Evolutionary conservation across 352 stramenopile genomes (phyloP).

Genomic region (Phytophthora sp.): DNA sequence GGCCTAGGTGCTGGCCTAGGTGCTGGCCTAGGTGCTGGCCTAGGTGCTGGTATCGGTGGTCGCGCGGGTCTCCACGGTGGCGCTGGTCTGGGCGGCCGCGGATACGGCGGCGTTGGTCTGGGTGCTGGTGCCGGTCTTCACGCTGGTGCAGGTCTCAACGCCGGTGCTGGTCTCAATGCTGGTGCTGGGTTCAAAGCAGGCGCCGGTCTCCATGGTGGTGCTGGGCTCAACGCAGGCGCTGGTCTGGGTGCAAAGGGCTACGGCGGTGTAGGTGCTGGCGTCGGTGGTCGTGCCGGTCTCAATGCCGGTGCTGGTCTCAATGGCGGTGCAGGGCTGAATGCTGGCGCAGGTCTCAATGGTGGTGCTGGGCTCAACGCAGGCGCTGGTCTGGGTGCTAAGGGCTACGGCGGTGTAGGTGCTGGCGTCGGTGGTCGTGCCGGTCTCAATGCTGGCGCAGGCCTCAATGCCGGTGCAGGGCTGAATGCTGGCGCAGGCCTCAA

Average conservation of each 20-base stretch:
- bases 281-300: background rate
- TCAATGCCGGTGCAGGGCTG: too few relatives aligned
- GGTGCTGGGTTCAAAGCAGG: background rate
- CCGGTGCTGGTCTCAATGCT: background rate
- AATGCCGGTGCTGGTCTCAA: background rate
- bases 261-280: too few relatives aligned
- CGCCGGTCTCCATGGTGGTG: constrained; percentile 1
- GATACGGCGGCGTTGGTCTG: background rate
- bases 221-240: background rate
- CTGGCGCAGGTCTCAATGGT: too few relatives aligned
- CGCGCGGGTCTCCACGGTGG: background rate
- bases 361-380: too few relatives aligned
- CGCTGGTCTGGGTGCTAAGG: too few relatives aligned
- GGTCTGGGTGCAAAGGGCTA: background rate
- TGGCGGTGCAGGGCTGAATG: background rate
- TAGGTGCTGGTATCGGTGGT: background rate
- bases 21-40: background rate
- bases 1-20: background rate
- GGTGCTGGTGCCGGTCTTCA: background rate
- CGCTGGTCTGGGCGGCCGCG: background rate
- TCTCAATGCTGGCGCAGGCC: background rate
- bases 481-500: too few relatives aligned
- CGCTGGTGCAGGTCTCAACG: background rate
- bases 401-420: too few relatives aligned
- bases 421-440: too few relatives aligned